Percentiles rank a stretch among this genome's conserved stretches.
Evolutionary conservation across 1,284 basidiomycete genomes (phyloP).

Genomic region (Chalciporus sp.): DNA sequence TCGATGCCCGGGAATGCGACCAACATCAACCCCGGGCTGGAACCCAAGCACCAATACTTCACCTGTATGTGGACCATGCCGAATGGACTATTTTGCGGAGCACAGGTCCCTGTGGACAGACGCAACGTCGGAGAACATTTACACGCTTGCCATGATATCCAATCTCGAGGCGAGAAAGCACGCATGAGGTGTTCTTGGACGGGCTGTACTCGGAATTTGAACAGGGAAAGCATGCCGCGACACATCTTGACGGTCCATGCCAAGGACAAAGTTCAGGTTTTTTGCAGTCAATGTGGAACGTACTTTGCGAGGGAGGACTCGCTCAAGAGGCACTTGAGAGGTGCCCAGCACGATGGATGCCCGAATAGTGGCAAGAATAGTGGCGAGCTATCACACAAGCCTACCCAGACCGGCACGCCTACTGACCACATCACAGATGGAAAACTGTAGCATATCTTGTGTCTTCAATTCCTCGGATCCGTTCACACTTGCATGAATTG

Average conservation of each 20-base stretch:
- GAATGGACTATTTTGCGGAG: slow-evolving; percentile 4
- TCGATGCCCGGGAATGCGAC: not conserved
- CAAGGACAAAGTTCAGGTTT: slow-evolving; percentile 11
- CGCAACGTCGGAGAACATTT: slow-evolving; percentile 21
- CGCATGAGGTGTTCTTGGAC: slow-evolving; percentile 20
- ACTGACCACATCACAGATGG: not conserved
- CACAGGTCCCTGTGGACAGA: slow-evolving; percentile 10
- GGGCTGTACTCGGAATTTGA: slow-evolving; percentile 14
- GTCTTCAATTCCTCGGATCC: not conserved
- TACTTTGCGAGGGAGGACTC: slow-evolving; percentile 32
- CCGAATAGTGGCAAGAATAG: not conserved
- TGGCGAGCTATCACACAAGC: not conserved
- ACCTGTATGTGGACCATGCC: slow-evolving; percentile 17
- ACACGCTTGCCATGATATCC: slow-evolving; percentile 13
- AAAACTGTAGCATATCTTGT: not conserved
- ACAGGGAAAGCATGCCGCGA: slow-evolving; percentile 29
- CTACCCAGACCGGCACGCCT: not conserved
- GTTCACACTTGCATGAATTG: too few relatives aligned
- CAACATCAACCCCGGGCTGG: not conserved
- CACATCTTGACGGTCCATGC: slow-evolving; percentile 26
- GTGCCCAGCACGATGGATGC: slow-evolving; percentile 11
- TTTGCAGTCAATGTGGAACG: slow-evolving; percentile 11
- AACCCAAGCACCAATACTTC: not conserved
- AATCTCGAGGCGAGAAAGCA: slow-evolving; percentile 24
- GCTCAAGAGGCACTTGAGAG: slow-evolving; percentile 24